Conservation (phyloP, 192 early-diverging fungal species). For the Entomortierella lignicola region DNA sequence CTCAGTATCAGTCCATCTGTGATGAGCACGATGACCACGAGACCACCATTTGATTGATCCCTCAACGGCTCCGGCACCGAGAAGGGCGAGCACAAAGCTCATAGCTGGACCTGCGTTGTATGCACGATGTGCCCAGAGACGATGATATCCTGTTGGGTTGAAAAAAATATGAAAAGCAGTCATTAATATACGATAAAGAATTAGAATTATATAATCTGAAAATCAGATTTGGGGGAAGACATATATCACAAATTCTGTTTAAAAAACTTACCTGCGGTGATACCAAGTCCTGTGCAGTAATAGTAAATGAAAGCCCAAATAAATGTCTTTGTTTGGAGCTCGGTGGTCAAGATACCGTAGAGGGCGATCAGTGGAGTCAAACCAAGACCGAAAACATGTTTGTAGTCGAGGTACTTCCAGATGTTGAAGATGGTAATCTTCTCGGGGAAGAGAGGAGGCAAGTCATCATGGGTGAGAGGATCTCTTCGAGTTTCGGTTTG, state of each 20-base stretch:
- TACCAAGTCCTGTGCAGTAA: constrained; percentile 84
- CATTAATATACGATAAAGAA: background rate
- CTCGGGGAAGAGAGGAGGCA: constrained; percentile 53
- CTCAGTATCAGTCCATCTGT: constrained; percentile 88
- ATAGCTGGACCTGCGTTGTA: constrained; percentile 75
- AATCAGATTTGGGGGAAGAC: background rate
- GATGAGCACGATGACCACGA: constrained; percentile 88
- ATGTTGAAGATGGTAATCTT: constrained; percentile 63
- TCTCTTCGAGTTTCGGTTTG: constrained; percentile 41
- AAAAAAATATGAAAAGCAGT: background rate
- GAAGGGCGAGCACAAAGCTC: constrained; percentile 71
- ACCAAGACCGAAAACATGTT: constrained; percentile 71
- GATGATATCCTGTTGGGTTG: constrained; percentile 77
- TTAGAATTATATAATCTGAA: constrained; percentile 4
- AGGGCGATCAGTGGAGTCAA: constrained; percentile 82
- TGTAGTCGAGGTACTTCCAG: constrained; percentile 75
- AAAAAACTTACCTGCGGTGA: constrained; percentile 78
- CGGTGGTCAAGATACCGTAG: constrained; percentile 81
- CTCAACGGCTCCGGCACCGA: constrained; percentile 79
- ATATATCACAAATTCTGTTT: background rate
- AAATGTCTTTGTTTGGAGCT: constrained; percentile 74
- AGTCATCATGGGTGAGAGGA: constrained; percentile 37
- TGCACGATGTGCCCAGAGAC: constrained; percentile 84
- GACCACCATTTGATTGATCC: constrained; percentile 91
- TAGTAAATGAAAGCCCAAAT: constrained; percentile 80